Evolutionary conservation across 2,329 filamentous ascomycete genomes (phyloP), one percentile per base, ranked within the genome.

Genomic region (Sordariomycetes sp.): DNA sequence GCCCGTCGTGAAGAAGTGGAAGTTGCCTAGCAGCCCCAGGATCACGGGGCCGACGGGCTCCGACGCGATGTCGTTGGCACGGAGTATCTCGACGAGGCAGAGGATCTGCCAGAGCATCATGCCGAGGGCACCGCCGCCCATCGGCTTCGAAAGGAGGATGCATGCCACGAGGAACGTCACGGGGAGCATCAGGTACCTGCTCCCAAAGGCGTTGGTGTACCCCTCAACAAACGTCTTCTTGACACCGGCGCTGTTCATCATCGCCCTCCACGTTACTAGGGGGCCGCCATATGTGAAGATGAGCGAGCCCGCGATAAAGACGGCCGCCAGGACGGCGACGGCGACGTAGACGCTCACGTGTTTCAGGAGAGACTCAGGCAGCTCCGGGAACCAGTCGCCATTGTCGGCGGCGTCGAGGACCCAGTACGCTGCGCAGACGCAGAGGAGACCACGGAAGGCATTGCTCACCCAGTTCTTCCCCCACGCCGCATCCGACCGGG

Each of bases 1-100:
- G 60, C 94, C 94, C 0, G 94, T 99, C 68, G 95, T 96, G 82
- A 99, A 99, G 76, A 85, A 99, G 74, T 96, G 86, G 71, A 92
- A 95, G 65, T 87, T 90, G 59, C 91, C 94, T 1, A 99, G 81
- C n/a, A 97, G 73, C 12, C 85, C 92, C 28, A 97, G 80, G 61
- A 95, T 78, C 45, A 94, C 75, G 22, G 94, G 91, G 0, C 90
- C 92, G 64, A 97, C 87, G 7, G 90, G 78, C 52, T 84, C 84
- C 54, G 80, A 75, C 17, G 85, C 82, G 45, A 86, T 68, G 60
- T 72, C 68, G 65, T 82, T 79, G 62, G 82, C 73, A 66, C 87
- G 81, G 53, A 85, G 67, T 61, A 86, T 75, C 67, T 87, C 81
- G 60, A 79, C 68, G n/a, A 87, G 79, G 12, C 89, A 90, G 60